Evolutionary conservation across 2,329 filamentous ascomycete species (phyloP).

Genomic region (Cladosporium sp.): DNA sequence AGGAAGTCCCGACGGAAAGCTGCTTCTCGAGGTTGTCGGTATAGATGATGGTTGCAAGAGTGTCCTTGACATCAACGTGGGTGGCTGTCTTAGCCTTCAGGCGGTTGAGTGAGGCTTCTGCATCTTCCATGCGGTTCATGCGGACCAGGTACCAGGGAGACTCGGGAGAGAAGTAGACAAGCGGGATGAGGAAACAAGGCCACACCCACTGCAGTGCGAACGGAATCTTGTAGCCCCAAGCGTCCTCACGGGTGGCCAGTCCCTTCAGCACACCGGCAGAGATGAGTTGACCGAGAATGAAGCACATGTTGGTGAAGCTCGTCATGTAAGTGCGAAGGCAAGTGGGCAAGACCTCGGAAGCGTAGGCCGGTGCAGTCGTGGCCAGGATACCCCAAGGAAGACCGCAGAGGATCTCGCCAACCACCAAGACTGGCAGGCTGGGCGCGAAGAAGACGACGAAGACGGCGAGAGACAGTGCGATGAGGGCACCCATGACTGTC

Average conservation of each 20-base stretch:
- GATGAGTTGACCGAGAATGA: slow-evolving; percentile 37
- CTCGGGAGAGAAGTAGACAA: slow-evolving; percentile 24
- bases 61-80: slow-evolving; percentile 22
- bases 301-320: slow-evolving; percentile 33
- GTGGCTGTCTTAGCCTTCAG: slow-evolving; percentile 22
- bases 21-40: slow-evolving; percentile 33
- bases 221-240: slow-evolving; percentile 30
- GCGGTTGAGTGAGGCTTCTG: slow-evolving; percentile 19
- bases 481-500: slow-evolving; percentile 54
- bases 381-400: slow-evolving; percentile 28
- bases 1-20: slow-evolving; percentile 24
- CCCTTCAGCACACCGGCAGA: slow-evolving; percentile 30
- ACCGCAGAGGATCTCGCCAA: slow-evolving; percentile 22
- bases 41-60: slow-evolving; percentile 33
- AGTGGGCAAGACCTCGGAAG: slow-evolving; percentile 34
- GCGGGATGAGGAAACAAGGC: slow-evolving; percentile 29
- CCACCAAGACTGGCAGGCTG: slow-evolving; percentile 24
- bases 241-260: slow-evolving; percentile 6
- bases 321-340: slow-evolving; percentile 20
- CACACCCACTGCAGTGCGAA: slow-evolving; percentile 46
- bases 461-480: slow-evolving; percentile 50
- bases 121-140: slow-evolving; percentile 20
- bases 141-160: slow-evolving; percentile 29
- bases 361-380: slow-evolving; percentile 33
- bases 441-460: slow-evolving; percentile 39